Conservation (phyloP, 2,329 filamentous ascomycete species). For the Huntiella moniliformis region DNA sequence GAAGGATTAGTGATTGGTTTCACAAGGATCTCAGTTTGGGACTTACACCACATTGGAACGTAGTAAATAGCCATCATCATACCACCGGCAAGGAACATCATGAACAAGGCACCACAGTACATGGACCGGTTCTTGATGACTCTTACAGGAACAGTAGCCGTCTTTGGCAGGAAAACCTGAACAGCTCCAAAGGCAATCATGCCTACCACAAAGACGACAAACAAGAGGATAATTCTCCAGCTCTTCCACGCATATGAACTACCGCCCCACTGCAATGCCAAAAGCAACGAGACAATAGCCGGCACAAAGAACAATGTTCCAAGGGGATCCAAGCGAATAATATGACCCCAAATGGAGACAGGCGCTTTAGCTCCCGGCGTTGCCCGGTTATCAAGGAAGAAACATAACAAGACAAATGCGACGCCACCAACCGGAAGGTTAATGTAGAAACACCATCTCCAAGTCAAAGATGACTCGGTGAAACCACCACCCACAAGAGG, state of each 20-base stretch:
- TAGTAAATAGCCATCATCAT: constrained; percentile 39
- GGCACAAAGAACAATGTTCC: constrained; percentile 43
- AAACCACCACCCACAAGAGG: constrained; percentile 36
- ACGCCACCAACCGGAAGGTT: constrained; percentile 36
- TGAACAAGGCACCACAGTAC: constrained; percentile 26
- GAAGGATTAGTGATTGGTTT: constrained; percentile 1
- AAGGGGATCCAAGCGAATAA: constrained; percentile 36
- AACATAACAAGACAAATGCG: constrained; percentile 28
- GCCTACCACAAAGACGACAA: constrained; percentile 30
- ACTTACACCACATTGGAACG: constrained; percentile 35
- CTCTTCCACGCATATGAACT: constrained; percentile 31
- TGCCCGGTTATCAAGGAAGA: constrained; percentile 27
- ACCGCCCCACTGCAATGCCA: constrained; percentile 47
- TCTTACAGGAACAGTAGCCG: constrained; percentile 35
- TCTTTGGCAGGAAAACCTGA: constrained; percentile 34
- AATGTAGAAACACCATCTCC: constrained; percentile 41
- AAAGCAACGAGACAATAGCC: constrained; percentile 36
- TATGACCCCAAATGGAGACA: constrained; percentile 20
- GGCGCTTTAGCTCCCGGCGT: constrained; percentile 15
- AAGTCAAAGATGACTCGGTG: constrained; percentile 24
- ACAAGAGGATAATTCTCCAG: constrained; percentile 34
- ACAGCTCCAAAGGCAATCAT: constrained; percentile 29
- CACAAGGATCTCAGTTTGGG: not conserved
- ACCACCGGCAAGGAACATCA: constrained; percentile 27
- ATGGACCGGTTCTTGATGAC: constrained; percentile 38